phyloP scores from a whole-genome alignment of 2,329 filamentous ascomycete species.

The Talaromyces sp. region DNA sequence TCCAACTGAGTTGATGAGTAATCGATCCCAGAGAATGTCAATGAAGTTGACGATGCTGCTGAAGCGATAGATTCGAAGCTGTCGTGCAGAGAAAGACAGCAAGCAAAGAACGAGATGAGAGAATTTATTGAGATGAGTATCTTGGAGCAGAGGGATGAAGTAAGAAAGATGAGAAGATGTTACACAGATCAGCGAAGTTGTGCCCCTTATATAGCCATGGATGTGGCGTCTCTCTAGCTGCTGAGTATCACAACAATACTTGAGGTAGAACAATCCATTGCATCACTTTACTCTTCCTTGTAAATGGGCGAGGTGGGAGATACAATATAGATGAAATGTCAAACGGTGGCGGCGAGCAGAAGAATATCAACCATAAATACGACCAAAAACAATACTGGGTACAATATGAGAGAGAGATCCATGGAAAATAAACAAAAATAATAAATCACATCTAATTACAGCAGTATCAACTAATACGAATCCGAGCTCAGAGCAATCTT shows the following conservation, averaged over 20 bases:
- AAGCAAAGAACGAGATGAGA: not conserved
- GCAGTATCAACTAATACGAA: not conserved
- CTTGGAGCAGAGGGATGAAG: not conserved
- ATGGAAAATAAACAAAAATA: not conserved
- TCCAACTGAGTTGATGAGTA: not conserved
- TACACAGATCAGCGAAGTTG: not conserved
- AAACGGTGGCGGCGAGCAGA: not conserved
- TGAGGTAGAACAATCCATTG: not conserved
- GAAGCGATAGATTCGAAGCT: not conserved
- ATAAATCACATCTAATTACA: slow-evolving; percentile 4
- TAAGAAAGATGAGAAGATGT: not conserved
- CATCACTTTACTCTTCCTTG: not conserved
- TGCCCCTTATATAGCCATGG: slow-evolving; percentile 3
- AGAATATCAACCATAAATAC: not conserved
- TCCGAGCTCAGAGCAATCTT: not conserved
- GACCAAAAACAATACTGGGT: slow-evolving; percentile 3
- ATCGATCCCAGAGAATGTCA: too few species aligned
- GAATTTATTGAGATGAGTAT: not conserved
- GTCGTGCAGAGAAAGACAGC: not conserved
- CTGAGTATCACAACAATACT: slow-evolving; percentile 1
- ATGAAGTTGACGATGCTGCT: not conserved
- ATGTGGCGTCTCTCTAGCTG: not conserved
- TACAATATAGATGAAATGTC: not conserved
- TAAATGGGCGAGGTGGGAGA: not conserved
- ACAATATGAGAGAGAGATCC: not conserved